These are phyloP conservation scores for Aspergillus ibericus DNA, from an alignment of 2,329 filamentous ascomycete species.

Conservation along the genomic window DNA sequence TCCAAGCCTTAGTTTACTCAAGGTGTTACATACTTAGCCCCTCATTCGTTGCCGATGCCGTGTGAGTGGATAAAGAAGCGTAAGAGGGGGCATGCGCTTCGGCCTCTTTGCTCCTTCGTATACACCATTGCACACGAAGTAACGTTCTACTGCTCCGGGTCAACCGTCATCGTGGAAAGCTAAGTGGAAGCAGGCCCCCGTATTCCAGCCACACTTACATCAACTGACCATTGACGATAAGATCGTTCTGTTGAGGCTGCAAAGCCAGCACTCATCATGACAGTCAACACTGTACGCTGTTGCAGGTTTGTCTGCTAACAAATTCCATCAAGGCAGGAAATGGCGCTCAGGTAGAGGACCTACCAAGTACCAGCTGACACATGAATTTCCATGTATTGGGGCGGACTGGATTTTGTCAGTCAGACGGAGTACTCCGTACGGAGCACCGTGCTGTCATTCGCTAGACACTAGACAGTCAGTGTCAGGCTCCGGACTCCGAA, in stretches of 20 bases:
- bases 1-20: constrained; percentile 26
- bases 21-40: background rate
- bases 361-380: too few relatives aligned
- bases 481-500: constrained; percentile 20
- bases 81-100: constrained; percentile 13
- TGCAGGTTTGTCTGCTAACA: background rate
- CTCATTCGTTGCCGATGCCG: constrained; percentile 15
- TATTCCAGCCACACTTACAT: background rate
- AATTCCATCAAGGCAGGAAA: background rate
- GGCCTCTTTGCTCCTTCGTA: constrained; percentile 1
- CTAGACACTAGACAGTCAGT: background rate
- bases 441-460: background rate
- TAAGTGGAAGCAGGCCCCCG: background rate
- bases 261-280: background rate
- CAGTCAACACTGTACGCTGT: too few relatives aligned
- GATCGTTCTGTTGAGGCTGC: background rate
- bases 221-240: background rate
- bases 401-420: background rate
- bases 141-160: background rate
- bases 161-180: background rate
- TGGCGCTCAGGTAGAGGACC: background rate
- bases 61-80: constrained; percentile 14
- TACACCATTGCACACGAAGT: constrained; percentile 1
- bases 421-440: too few relatives aligned
- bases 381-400: too few relatives aligned